Evolutionary conservation across 352 stramenopile genomes (phyloP), one percentile per base, ranked within the genome.

Genomic region (Phytopythium vexans): DNA sequence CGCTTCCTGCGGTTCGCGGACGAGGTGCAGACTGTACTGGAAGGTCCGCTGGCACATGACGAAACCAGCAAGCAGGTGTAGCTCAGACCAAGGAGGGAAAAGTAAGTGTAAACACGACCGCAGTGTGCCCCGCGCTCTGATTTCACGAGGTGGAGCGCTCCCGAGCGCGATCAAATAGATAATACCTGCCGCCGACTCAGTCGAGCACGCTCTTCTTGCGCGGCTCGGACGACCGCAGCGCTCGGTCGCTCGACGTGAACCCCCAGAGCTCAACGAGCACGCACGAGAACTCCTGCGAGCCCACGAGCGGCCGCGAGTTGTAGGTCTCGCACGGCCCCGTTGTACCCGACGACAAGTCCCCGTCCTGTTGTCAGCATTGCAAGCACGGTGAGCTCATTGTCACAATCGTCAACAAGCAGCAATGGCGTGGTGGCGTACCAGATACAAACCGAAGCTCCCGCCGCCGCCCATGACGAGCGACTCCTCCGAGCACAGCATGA

Each of bases 381-480:
- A 44, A 39, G 9, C 9, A 27, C 41, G 50, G n/a, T 53, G 21
- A 60, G 31, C 46, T 45, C 4, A 35, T n/a, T n/a, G n/a, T n/a
- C 6, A 9, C 15, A 50, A 49, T 7, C 32, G 6, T 10, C 2
- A 16, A 37, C 35, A 44, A 42, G 31, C 14, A 40, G 45, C 44
- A 47, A 37, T 12, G 47, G 3, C 3, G 21, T 44, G 6, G n/a
- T 9, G 3, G 9, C 78, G 57, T 68, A 92, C 84, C 62, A 97
- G 60, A 54, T 91, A 95, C 51, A 96, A 74, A 1, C 86, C 89
- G 56, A 97, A 97, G 55, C 77, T 90, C 35, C 88, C 88, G 3
- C 89, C 89, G 14, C 89, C 89, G 38, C 89, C 89, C 81, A 97
- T 94, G 16, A 94, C 84, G 38, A 97, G 70, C 36, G 87, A 95